Evolutionary conservation across 208 protist species (phyloP).

Genomic region (Trypanosoma mega): DNA sequence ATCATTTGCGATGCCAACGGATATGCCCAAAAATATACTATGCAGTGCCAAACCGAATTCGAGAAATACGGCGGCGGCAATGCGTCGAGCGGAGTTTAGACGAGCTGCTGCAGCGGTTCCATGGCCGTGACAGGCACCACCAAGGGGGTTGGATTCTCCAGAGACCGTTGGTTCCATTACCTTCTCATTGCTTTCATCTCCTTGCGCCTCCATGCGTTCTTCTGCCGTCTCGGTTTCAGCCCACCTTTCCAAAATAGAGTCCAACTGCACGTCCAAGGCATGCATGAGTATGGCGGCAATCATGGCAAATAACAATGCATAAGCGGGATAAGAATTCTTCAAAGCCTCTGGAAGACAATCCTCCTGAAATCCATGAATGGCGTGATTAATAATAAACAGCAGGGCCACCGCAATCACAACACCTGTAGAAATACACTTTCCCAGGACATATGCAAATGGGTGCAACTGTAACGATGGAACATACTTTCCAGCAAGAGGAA

Average conservation of each 20-base stretch:
- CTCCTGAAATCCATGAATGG: slow-evolving; percentile 30
- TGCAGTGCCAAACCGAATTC: slow-evolving; percentile 64
- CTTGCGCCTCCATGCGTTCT: too few relatives aligned
- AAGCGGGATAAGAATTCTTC: slow-evolving; percentile 40
- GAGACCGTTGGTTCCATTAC: too few relatives aligned
- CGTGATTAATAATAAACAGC: slow-evolving; percentile 67
- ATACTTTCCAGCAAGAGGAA: slow-evolving; percentile 53
- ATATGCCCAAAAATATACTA: slow-evolving; percentile 67
- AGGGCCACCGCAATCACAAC: slow-evolving; percentile 55
- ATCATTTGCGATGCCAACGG: slow-evolving; percentile 48
- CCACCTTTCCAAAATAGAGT: slow-evolving; percentile 40
- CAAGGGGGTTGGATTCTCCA: too few relatives aligned
- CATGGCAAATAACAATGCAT: slow-evolving; percentile 54
- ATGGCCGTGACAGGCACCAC: neutral
- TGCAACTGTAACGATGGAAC: slow-evolving; percentile 27
- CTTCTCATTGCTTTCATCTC: too few relatives aligned
- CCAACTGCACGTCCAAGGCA: slow-evolving; percentile 40
- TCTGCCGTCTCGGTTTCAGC: neutral
- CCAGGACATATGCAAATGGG: slow-evolving; percentile 42
- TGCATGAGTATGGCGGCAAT: slow-evolving; percentile 59
- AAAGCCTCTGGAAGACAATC: slow-evolving; percentile 47
- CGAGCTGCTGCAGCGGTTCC: neutral
- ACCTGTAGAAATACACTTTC: slow-evolving; percentile 55
- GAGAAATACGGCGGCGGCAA: slow-evolving; percentile 22
- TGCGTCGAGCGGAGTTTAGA: neutral